Evolutionary conservation across 2,329 filamentous ascomycete genomes (phyloP).

Genomic region (Penicillium thymicola): DNA sequence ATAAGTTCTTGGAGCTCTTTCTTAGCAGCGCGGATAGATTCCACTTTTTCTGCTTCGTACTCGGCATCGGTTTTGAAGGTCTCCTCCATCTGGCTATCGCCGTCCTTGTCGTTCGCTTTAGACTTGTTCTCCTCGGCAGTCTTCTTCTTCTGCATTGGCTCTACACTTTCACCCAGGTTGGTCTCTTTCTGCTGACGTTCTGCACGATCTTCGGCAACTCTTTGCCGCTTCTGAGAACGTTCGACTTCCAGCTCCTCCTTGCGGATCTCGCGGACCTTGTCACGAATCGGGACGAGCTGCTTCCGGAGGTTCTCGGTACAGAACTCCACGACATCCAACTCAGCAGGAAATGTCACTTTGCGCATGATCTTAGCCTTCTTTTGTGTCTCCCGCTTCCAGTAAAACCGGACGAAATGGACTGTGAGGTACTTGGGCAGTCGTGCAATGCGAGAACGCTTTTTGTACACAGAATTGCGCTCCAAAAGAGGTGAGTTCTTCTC

Average conservation of each 20-base stretch:
- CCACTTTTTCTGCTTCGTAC: conserved; percentile 79
- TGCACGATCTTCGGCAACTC: conserved; percentile 60
- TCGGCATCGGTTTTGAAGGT: conserved; percentile 92
- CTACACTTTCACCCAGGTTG: conserved; percentile 29
- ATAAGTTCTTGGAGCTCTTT: conserved; percentile 81
- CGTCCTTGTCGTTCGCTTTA: conserved; percentile 55
- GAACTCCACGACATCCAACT: conserved; percentile 90
- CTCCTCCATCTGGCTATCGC: conserved; percentile 68
- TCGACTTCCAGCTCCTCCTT: conserved; percentile 95
- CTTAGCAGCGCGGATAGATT: conserved; percentile 73
- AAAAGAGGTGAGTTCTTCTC: conserved; percentile 82
- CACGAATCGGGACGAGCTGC: conserved; percentile 83
- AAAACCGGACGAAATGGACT: conserved; percentile 96
- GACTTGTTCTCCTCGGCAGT: conserved; percentile 50
- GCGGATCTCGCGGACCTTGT: conserved; percentile 90
- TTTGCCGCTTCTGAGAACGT: conserved; percentile 86
- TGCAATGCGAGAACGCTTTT: conserved; percentile 85
- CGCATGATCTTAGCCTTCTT: conserved; percentile 99
- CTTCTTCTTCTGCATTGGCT: conserved; percentile 49
- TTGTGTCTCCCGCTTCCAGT: conserved; percentile 91
- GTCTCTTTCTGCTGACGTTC: conserved; percentile 48
- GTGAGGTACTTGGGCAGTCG: conserved; percentile 92
- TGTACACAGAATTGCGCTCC: conserved; percentile 76
- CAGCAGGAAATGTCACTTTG: conserved; percentile 93
- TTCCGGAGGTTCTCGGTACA: conserved; percentile 86